Base-by-base conservation (phyloP, 2,329 filamentous ascomycete genomes). In the Colletotrichum graminicola region DNA sequence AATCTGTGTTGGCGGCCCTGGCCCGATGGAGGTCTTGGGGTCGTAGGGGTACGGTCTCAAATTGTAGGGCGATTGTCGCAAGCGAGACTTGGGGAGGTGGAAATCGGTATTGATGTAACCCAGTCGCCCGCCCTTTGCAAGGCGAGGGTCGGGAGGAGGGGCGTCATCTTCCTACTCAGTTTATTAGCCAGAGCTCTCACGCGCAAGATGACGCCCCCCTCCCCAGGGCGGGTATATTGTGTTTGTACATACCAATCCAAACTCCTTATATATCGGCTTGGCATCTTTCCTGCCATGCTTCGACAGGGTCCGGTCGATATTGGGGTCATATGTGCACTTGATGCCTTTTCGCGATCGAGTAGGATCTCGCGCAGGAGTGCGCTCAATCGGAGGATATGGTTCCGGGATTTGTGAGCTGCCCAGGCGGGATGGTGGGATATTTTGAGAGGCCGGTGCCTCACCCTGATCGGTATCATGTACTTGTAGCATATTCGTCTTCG, bases 1-100 rank as follows among this genome's bases (percentile, higher is more conserved):
- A 60, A 99, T 90, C 79, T 97, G 94, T 2, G 93, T 94, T 2
- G 96, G 94, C 18, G 95, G 95, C 0, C 94, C 94, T 32, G 94
- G 94, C 0, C 95, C 95, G 76, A 97, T 90, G 2, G 95, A 97
- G 5, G 94, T 94, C 76, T 90, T 90, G 6, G 91, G 84, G 79
- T 98, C 95, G 81, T 94, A 96, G 34, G 89, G 82, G 81, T 97
- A 98, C 29, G 93, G 92, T 79, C 90, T 93, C 62, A 97, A 84
- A 72, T 92, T 91, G 82, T 97, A 97, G 0, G 93, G 93, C 36
- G 92, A 88, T 76, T 88, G 89, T 78, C 89, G 92, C 78, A 91
- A 84, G 76, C 89, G 93, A 74, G 90, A 91, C 84, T 92, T 95
- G 78, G 86, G 89, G 70, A 88, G 89, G 83, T 89, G 91, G 81